Evolutionary conservation across 768 basidiomycete genomes (phyloP).

Genomic region (Lepiota venenata): DNA sequence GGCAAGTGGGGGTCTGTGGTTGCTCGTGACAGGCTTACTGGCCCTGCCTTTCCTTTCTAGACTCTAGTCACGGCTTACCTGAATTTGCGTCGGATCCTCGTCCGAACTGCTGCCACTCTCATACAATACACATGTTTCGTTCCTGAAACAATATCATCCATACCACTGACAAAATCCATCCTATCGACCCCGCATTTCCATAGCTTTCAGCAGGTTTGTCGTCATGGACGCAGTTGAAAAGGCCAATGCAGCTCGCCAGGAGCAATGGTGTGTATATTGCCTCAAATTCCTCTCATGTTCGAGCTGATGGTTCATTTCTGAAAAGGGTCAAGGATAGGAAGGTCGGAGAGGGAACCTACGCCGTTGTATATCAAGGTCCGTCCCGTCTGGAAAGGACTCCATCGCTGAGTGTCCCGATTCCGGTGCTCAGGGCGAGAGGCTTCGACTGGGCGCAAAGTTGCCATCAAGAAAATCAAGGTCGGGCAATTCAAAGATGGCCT

Average conservation of each 20-base stretch:
- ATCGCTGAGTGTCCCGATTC: background rate
- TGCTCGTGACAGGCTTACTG: no score
- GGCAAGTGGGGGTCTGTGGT: no score
- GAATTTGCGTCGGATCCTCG: background rate
- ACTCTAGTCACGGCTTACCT: no score
- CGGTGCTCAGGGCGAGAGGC: constrained; percentile 59
- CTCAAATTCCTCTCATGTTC: background rate
- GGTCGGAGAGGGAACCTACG: constrained; percentile 91
- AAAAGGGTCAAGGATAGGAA: constrained; percentile 77
- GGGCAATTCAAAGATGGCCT: constrained; percentile 97
- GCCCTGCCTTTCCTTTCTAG: no score
- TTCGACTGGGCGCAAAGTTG: constrained; percentile 77
- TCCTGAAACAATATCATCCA: background rate
- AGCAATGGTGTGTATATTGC: constrained; percentile 48
- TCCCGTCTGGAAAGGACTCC: background rate
- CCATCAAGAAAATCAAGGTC: constrained; percentile 98
- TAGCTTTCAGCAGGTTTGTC: background rate
- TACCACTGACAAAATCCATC: background rate
- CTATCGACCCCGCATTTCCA: background rate
- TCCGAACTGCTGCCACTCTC: background rate
- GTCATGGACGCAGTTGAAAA: constrained; percentile 81
- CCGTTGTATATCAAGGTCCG: constrained; percentile 90
- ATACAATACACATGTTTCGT: constrained; percentile 2
- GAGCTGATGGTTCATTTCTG: background rate
- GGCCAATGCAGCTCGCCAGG: constrained; percentile 71